Evolutionary conservation across 805 yeast species (phyloP), one percentile per base, ranked within the genome.

Genomic region (Komagataella ulmi): DNA sequence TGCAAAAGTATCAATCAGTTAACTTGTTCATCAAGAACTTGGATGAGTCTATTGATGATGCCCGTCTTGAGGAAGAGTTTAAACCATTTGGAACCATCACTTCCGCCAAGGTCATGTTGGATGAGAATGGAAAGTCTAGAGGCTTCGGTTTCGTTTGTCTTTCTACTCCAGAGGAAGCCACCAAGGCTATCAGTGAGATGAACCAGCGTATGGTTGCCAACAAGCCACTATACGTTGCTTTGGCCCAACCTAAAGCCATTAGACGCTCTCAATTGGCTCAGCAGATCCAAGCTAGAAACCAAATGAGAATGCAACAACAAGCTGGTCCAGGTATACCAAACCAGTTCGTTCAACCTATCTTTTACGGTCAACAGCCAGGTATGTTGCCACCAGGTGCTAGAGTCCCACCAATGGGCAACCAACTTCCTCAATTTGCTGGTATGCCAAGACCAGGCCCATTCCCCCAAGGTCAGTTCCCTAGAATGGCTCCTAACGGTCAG

Each of bases 111-210:
- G 95, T 91, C 60, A 91, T 93, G 97, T 81, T 85, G 64, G 96
- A 88, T 67, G 97, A 90, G 64, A 70, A 80, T 56, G 97, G 96
- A 63, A 88, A 88, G 75, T 88, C 97, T 57, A 91, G 88, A 78
- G 98, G 98, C 60, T 93, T 93, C 69, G 99, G 99, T 66, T 93
- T 93, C 69, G 99, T 93, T 61, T 89, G 99, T 75, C 93, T 84
- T 85, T 82, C 96, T 53, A 72, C 93, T 58, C 97, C 98, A 66
- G 99, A 93, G 72, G 99, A 93, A 81, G 99, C 99, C 61, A 87
- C 96, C 64, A 89, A 88, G 76, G 99, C 99, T 59, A 88, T 91
- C 69, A 79, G 91, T 62, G 99, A 91, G 78, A 90, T 91, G 96
- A 89, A 91, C 81, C 97, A 89, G 75, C 86, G 89, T 69, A 85